Conservation (phyloP, 139 green algal genomes). For the Volvox africanus region DNA sequence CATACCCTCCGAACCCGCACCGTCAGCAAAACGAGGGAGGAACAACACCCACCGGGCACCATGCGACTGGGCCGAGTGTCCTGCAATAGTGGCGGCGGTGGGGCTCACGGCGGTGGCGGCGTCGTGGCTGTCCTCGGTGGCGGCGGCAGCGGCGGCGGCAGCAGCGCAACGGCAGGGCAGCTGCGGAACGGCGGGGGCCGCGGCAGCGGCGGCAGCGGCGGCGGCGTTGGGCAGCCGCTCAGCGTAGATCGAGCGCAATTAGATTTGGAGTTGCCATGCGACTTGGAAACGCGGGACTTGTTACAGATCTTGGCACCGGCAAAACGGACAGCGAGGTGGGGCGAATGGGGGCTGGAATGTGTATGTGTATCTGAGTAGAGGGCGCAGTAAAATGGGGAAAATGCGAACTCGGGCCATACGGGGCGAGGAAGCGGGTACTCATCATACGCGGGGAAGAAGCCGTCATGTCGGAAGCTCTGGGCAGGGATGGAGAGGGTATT, state of each 20-base stretch:
- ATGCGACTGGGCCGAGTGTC: background rate
- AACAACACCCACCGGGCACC: background rate
- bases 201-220: background rate
- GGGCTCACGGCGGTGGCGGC: background rate
- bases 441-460: background rate
- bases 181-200: background rate
- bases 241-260: conserved; percentile 10
- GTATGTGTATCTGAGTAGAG: background rate
- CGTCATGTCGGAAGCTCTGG: background rate
- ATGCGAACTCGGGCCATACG: background rate
- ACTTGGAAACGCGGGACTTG: conserved; percentile 30
- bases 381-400: background rate
- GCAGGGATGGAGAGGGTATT: background rate
- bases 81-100: background rate
- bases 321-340: conserved; percentile 23
- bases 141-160: background rate
- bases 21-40: background rate
- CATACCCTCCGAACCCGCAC: conserved; percentile 32
- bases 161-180: background rate
- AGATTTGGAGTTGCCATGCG: conserved; percentile 31
- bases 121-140: background rate
- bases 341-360: background rate
- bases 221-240: background rate
- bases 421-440: background rate
- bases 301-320: conserved; percentile 35